These are phyloP conservation scores for Saccharomyces jurei DNA, from an alignment of 805 yeast genomes.

Conservation along the genomic window DNA sequence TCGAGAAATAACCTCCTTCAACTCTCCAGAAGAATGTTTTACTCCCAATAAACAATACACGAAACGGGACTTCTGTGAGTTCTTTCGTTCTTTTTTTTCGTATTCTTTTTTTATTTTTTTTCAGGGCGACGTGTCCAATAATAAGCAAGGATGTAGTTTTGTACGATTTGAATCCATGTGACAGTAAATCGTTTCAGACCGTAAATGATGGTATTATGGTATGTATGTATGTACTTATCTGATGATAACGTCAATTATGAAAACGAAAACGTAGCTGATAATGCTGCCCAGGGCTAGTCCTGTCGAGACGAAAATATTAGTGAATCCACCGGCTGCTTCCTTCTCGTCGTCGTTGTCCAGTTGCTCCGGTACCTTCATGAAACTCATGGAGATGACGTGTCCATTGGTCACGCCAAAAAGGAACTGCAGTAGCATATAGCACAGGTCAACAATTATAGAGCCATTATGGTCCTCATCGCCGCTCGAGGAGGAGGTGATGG, in stretches of 20 bases:
- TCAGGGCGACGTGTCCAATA: conserved; percentile 4
- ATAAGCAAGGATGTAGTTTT: background rate
- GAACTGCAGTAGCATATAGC: conserved; percentile 65
- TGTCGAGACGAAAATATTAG: conserved; percentile 66
- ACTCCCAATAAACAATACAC: background rate
- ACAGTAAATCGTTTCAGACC: background rate
- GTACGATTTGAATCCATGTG: background rate
- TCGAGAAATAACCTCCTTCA: background rate
- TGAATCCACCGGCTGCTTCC: conserved; percentile 92
- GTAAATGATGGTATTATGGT: background rate
- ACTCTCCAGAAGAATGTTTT: background rate
- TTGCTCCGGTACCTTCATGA: conserved; percentile 62
- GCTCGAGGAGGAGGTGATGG: background rate
- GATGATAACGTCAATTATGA: conserved; percentile 7
- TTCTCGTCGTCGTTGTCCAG: conserved; percentile 58
- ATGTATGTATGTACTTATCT: background rate
- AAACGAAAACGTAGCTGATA: conserved; percentile 60
- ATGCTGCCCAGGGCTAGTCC: conserved; percentile 79
- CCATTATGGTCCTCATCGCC: conserved; percentile 5
- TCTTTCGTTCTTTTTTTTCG: background rate
- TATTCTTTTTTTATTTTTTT: conserved; percentile 1
- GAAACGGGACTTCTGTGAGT: background rate
- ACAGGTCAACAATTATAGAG: conserved; percentile 45
- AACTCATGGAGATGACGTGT: conserved; percentile 68
- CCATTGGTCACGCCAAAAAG: conserved; percentile 85